Evolutionary conservation across 805 yeast species (phyloP), one percentile per base, ranked within the genome.

Genomic region (Lipomyces japonicus): DNA sequence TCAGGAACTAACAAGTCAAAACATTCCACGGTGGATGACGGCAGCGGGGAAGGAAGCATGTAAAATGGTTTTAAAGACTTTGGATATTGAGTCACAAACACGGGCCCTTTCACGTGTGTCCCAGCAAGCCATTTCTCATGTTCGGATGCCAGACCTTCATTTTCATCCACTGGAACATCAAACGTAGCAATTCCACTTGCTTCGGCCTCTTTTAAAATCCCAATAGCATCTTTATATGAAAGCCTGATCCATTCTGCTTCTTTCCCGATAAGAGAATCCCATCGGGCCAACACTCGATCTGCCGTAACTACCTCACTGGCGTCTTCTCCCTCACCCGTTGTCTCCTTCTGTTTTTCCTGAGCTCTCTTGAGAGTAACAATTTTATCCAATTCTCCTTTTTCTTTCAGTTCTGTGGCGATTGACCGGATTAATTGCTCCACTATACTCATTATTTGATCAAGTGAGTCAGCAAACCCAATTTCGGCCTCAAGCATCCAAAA

Each of bases 401-500:
- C 31, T 24, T 26, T 25, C 38, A 58, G 16, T n/a, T 42, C 5
- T 71, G 9, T 12, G 10, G 49, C 76, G 3, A 80, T 76, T 36
- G 64, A 61, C 50, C 81, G 77, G 32, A 87, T 72, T 95, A 89
- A 84, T 1, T 63, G 62, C 64, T 90, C 95, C 2, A 83, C 78
- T 44, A 87, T 75, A 1, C 61, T 62, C 1, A 91, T 82, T 48
- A 93, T 67, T 52, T 83, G 84, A 2, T 64, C 63, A 4, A 90
- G 76, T 12, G 72, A 67, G 6, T 61, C 61, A 1, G 84, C 68
- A 65, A 85, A 86, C 6, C 87, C 81, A 19, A 88, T 67, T 65
- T 93, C 99, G 0, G 89, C 95, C 67, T 93, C 99, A 2, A 93
- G 68, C 97, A 93, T 90, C 97, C 97, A 93, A 66, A 93, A 93